Evolutionary conservation across 2,329 filamentous ascomycete genomes (phyloP).

Genomic region (Esteya vermicola): DNA sequence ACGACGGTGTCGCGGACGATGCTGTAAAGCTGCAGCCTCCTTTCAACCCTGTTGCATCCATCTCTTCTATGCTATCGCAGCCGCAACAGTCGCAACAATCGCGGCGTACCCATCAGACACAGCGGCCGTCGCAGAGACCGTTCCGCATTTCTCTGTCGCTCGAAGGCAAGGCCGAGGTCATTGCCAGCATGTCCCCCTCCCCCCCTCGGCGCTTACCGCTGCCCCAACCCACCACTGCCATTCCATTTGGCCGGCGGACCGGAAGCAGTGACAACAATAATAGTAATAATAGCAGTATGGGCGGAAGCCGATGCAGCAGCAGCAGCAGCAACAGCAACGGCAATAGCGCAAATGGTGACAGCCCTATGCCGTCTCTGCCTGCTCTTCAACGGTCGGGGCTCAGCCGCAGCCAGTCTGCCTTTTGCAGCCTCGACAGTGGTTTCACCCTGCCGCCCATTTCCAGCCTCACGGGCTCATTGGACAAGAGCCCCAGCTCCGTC

Average conservation of each 20-base stretch:
- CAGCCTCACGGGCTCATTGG: slow-evolving; percentile 28
- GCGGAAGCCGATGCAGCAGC: background rate
- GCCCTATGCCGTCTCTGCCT: slow-evolving; percentile 28
- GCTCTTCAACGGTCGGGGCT: slow-evolving; percentile 37
- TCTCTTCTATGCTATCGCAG: slow-evolving; percentile 8
- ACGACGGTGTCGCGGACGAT: slow-evolving; percentile 18
- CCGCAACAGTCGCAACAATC: background rate
- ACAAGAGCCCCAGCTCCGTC: slow-evolving; percentile 1
- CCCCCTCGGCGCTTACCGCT: slow-evolving; percentile 49
- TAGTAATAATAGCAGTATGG: slow-evolving; percentile 18
- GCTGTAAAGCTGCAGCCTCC: slow-evolving; percentile 32
- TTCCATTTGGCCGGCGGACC: slow-evolving; percentile 1
- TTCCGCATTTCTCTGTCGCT: slow-evolving; percentile 72
- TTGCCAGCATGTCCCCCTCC: slow-evolving; percentile 52
- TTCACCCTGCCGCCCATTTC: slow-evolving; percentile 44
- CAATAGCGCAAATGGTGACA: no score
- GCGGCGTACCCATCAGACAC: background rate
- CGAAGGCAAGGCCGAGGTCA: slow-evolving; percentile 81
- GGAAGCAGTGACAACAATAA: background rate
- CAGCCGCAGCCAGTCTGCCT: slow-evolving; percentile 58
- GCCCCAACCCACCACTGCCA: slow-evolving; percentile 16
- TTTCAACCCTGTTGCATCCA: slow-evolving; percentile 24
- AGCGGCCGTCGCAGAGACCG: slow-evolving; percentile 21
- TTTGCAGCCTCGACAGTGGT: slow-evolving; percentile 32
- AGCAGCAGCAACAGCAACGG: slow-evolving; percentile 16